phyloP scores from a whole-genome alignment of 306 rosid species.

The Glycine latifolia region DNA sequence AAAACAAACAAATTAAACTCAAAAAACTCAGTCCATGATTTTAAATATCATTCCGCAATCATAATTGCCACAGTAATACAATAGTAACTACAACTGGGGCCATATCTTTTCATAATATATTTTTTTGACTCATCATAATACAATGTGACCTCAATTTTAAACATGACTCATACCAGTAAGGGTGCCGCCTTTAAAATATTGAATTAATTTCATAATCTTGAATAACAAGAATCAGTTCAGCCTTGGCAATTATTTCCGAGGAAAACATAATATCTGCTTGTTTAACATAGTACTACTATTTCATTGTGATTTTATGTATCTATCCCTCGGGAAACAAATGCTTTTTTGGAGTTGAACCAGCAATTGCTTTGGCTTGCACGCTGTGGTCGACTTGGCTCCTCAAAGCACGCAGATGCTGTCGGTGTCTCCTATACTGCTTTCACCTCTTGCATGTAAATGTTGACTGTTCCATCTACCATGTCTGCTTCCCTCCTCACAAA shows the following conservation, averaged over 20 bases:
- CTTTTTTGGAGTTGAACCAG: constrained; percentile 55
- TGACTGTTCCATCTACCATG: constrained; percentile 32
- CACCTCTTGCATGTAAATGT: constrained; percentile 27
- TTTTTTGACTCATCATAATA: too few relatives aligned
- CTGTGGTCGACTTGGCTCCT: constrained; percentile 71
- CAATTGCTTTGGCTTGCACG: constrained; percentile 81
- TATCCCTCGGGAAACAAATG: constrained; percentile 61
- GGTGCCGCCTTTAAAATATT: too few relatives aligned
- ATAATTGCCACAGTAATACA: too few relatives aligned
- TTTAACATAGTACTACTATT: background rate
- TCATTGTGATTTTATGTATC: background rate
- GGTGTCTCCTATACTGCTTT: constrained; percentile 12
- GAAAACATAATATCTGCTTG: background rate
- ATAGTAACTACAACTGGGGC: too few relatives aligned
- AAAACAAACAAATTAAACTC: too few relatives aligned
- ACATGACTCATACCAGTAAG: too few relatives aligned
- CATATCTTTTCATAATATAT: too few relatives aligned
- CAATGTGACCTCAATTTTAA: too few relatives aligned
- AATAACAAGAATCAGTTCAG: too few relatives aligned
- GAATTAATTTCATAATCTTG: too few relatives aligned
- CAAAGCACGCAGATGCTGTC: constrained; percentile 39
- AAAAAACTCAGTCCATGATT: too few relatives aligned
- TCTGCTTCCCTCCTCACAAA: background rate
- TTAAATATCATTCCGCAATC: too few relatives aligned
- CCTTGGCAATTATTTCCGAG: background rate